These are phyloP conservation scores for Conticribra guillardii DNA, from an alignment of 108 stramenopile species.

Conservation along the genomic window DNA sequence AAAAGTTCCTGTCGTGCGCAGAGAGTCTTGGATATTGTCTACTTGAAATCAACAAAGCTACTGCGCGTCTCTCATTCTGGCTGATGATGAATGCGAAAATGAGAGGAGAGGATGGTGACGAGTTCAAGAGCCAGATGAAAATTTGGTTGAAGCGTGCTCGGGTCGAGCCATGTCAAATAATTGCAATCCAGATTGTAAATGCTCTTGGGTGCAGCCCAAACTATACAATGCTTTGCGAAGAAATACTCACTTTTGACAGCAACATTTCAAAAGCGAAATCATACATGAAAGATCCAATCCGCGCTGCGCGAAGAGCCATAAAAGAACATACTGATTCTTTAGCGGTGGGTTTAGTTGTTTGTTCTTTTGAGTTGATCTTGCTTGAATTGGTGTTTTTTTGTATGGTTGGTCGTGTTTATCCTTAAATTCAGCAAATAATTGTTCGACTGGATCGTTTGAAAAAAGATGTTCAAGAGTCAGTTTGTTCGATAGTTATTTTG, in stretches of 20 bases:
- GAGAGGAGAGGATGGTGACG: conserved; percentile 11
- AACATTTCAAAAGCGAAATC: conserved; percentile 36
- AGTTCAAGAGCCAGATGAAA: conserved; percentile 42
- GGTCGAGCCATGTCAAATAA: conserved; percentile 8
- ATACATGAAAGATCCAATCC: conserved; percentile 55
- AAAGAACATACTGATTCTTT: conserved; percentile 31
- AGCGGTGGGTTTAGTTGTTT: too few relatives aligned
- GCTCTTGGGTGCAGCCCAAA: conserved; percentile 31
- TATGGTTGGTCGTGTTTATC: too few relatives aligned
- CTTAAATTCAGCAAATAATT: too few relatives aligned
- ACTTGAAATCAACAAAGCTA: conserved; percentile 46
- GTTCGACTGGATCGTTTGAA: too few relatives aligned
- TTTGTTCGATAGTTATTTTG: too few relatives aligned
- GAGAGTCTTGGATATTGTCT: conserved; percentile 39
- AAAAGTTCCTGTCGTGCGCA: conserved; percentile 14
- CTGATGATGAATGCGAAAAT: conserved; percentile 48
- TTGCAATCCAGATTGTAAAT: conserved; percentile 34
- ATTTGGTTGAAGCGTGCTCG: conserved; percentile 38
- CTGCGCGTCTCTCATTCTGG: conserved; percentile 53
- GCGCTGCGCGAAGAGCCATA: conserved; percentile 52
- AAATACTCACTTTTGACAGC: conserved; percentile 35
- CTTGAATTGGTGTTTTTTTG: too few relatives aligned
- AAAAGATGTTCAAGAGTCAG: too few relatives aligned
- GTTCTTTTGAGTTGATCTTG: too few relatives aligned
- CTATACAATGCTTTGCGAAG: conserved; percentile 35